Conservation (phyloP, 805 yeast species). For the Kluyveromyces nonfermentans region DNA sequence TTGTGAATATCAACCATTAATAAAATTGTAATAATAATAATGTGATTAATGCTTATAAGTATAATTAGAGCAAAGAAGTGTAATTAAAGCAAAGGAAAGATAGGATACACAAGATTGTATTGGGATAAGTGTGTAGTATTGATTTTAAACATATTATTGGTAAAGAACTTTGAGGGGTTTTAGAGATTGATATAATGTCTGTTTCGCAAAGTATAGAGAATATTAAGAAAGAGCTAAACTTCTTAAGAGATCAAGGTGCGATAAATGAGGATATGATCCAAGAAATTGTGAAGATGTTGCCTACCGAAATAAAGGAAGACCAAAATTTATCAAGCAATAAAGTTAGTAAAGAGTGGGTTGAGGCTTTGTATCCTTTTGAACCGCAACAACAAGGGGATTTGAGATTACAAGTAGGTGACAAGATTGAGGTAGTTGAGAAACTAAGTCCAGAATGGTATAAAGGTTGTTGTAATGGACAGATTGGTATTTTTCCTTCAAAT, state of each 20-base stretch:
- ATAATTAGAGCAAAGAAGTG: too few species aligned
- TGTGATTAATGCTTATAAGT: too few species aligned
- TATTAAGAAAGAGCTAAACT: conserved; percentile 71
- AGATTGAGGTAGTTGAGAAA: conserved; percentile 59
- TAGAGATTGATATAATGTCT: neutral
- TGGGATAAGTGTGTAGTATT: too few species aligned
- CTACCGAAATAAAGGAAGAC: conserved; percentile 30
- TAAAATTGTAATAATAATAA: too few species aligned
- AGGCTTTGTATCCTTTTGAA: conserved; percentile 64
- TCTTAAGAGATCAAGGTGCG: conserved; percentile 64
- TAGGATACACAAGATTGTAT: neutral
- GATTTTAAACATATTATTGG: too few species aligned
- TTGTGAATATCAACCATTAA: too few species aligned
- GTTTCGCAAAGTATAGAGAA: conserved; percentile 37
- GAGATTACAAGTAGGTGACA: conserved; percentile 54
- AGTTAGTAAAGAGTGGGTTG: conserved; percentile 34
- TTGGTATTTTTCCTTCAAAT: conserved; percentile 86
- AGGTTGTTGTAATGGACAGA: conserved; percentile 49
- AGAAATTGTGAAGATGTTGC: conserved; percentile 43
- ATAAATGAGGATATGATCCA: conserved; percentile 48
- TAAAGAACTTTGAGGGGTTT: neutral
- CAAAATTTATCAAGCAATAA: conserved; percentile 3
- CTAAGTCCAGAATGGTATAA: conserved; percentile 87
- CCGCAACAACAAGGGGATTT: conserved; percentile 76
- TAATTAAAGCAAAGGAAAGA: neutral